phyloP scores from a whole-genome alignment of 2,329 filamentous ascomycete genomes.

The Lasiodiplodia sp. region DNA sequence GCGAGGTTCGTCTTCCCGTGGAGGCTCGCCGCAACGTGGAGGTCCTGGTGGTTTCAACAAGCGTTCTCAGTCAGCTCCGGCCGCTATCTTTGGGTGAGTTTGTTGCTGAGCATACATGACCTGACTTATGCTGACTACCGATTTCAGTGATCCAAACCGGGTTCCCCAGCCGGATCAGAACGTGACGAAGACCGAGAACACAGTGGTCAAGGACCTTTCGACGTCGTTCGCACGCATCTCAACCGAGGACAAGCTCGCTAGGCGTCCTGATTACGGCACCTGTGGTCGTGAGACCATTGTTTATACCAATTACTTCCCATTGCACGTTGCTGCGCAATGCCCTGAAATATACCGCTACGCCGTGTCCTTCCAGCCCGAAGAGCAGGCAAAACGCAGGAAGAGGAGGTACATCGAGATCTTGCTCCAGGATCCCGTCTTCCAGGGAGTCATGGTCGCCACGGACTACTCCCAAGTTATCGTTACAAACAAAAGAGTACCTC shows the following conservation, averaged over 20 bases:
- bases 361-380: constrained; percentile 42
- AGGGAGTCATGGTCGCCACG: constrained; percentile 43
- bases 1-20: constrained; percentile 25
- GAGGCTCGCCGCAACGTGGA: constrained; percentile 23
- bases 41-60: constrained; percentile 19
- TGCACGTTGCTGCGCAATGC: constrained; percentile 41
- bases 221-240: constrained; percentile 37
- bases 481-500: constrained; percentile 37
- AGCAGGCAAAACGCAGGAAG: constrained; percentile 54
- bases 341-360: constrained; percentile 40
- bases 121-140: neutral
- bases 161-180: constrained; percentile 26
- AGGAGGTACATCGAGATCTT: constrained; percentile 58
- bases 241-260: constrained; percentile 37
- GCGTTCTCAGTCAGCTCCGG: constrained; percentile 15
- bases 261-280: constrained; percentile 44
- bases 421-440: constrained; percentile 43
- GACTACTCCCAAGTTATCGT: constrained; percentile 48
- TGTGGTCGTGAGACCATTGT: constrained; percentile 48
- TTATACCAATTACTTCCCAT: constrained; percentile 50
- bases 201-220: constrained; percentile 37
- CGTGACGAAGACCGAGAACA: constrained; percentile 42
- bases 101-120: neutral
- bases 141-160: neutral
- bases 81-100: constrained; percentile 29